Evolutionary conservation across 2,329 filamentous ascomycete genomes (phyloP), one percentile per base, ranked within the genome.

Genomic region (Ceratocystis cacaofunesta): DNA sequence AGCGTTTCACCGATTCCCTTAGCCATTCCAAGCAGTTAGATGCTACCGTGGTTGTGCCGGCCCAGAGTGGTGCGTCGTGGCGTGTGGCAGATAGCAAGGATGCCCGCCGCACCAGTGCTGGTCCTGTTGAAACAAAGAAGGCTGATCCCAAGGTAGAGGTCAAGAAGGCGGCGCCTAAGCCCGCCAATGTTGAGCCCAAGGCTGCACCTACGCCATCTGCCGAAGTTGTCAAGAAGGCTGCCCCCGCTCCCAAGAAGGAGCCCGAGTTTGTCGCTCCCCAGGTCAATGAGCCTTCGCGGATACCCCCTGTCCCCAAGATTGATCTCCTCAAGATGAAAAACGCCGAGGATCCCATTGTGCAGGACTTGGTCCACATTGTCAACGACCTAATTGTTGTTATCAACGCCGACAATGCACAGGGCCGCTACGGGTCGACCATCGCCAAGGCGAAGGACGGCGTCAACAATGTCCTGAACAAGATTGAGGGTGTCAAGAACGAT

Each of bases 311-410:
- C 22, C 77, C 85, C 68, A 84, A 85, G 17, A 90, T 97, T 70
- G 89, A 96, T 72, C 85, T 91, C 68, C 78, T 96, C 67, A 82
- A 82, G 62, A 82, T 95, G 28, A 81, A 84, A 64, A 83, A 90
- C 71, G 90, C 88, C 64, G 84, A 86, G 67, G 92, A 97, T 73
- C 89, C 90, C 32, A 82, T 96, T 44, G 89, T 97, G 25, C 91
- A 96, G 76, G 90, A 97, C 72, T 80, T 99, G 5, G 90, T 95
- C 67, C 92, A 90, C 78, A 92, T 96, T 77, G 82, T 99, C 71
- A 99, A 99, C 77, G 90, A 95, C 75, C 87, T 99, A 71, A 96
- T 99, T 73, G 86, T 89, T 7, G 90, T 95, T 60, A 86, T 96
- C 74, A 96, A 96, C 75, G 88, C 89, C 66, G 92, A 96, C 74